These are phyloP conservation scores for Sporisorium sorghi DNA, from an alignment of 1,284 basidiomycete genomes.

Conservation along the genomic window DNA sequence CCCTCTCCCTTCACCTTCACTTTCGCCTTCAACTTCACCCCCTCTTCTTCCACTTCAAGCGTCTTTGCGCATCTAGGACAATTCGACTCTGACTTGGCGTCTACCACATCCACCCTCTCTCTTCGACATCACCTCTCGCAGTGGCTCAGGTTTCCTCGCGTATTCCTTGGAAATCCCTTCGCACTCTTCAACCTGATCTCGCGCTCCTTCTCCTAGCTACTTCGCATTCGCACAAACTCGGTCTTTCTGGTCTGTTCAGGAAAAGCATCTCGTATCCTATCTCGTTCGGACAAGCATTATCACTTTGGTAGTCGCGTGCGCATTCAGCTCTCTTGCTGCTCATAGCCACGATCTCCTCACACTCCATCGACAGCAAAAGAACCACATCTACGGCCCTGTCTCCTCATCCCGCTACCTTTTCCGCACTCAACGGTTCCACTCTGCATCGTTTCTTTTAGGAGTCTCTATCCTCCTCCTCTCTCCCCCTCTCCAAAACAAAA, in stretches of 20 bases:
- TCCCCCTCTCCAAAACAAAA: neutral
- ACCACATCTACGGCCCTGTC: neutral
- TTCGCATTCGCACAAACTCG: conserved; percentile 8
- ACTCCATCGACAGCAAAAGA: neutral
- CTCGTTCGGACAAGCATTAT: conserved; percentile 29
- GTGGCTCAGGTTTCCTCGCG: neutral
- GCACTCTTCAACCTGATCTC: neutral
- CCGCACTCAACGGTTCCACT: neutral
- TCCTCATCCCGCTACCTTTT: neutral
- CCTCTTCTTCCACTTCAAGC: conserved; percentile 2
- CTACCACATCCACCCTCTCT: neutral
- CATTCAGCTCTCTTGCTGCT: conserved; percentile 20
- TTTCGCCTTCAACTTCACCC: neutral
- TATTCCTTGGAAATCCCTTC: neutral
- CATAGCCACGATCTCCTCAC: neutral
- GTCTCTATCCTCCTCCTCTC: neutral
- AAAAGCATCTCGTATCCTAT: conserved; percentile 19
- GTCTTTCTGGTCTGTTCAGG: conserved; percentile 1
- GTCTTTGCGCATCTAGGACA: conserved; percentile 2
- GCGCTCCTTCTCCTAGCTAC: conserved; percentile 4
- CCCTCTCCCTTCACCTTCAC: no score
- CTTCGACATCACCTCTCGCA: conserved; percentile 2
- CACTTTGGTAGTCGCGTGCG: conserved; percentile 3
- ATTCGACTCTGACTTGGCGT: neutral
- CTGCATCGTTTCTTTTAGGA: conserved; percentile 3